Evolutionary conservation across 1,284 basidiomycete genomes (phyloP).

Genomic region (Ceratorhiza oryzae-sativae): DNA sequence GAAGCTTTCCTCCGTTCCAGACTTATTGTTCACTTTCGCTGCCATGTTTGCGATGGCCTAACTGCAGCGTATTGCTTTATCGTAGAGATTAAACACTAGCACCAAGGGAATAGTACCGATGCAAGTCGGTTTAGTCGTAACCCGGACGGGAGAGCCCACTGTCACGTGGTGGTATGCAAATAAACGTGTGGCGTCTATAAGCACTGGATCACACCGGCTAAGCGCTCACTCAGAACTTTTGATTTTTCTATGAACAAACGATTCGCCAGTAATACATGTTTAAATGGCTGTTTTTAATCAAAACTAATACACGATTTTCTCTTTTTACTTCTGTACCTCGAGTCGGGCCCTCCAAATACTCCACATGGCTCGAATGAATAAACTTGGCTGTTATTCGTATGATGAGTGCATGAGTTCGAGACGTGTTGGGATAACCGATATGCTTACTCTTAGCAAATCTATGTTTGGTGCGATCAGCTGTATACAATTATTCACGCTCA

Average conservation of each 20-base stretch:
- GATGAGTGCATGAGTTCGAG: not conserved
- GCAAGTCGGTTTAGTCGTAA: not conserved
- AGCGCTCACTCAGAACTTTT: too few relatives aligned
- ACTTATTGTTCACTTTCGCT: not conserved
- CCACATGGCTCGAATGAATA: slow-evolving; percentile 32
- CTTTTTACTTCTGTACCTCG: too few relatives aligned
- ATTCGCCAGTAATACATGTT: too few relatives aligned
- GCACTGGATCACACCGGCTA: too few relatives aligned
- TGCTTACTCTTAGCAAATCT: slow-evolving; percentile 24
- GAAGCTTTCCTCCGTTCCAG: slow-evolving; percentile 56
- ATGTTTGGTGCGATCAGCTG: slow-evolving; percentile 22
- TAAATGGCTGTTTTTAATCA: too few relatives aligned
- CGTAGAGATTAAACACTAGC: not conserved
- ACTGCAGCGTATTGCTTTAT: not conserved
- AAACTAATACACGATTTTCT: too few relatives aligned
- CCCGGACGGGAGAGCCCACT: not conserved
- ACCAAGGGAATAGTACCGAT: not conserved
- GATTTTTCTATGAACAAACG: too few relatives aligned
- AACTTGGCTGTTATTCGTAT: not conserved
- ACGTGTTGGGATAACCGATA: not conserved
- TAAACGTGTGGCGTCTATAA: too few relatives aligned
- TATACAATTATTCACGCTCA: not conserved
- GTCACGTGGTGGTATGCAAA: not conserved
- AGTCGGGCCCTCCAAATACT: too few relatives aligned
- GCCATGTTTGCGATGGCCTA: not conserved